Conservation (phyloP, 164 flowering plant genomes). For the Stephania japonica region DNA sequence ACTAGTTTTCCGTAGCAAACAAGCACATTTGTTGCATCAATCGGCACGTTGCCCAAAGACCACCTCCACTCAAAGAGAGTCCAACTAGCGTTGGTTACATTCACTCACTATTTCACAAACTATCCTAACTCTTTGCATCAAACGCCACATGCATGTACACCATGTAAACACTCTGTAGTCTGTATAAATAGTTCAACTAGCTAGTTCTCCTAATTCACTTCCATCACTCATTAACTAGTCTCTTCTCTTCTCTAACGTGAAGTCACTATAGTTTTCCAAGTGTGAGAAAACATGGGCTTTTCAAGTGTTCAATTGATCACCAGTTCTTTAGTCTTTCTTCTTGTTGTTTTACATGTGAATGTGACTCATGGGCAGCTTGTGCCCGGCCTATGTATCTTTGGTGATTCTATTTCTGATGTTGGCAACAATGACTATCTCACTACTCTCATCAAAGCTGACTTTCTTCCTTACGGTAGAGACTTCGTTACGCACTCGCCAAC, state of each 20-base stretch:
- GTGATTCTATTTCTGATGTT: constrained; percentile 80
- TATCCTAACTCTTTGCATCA: too few species aligned
- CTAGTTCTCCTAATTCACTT: neutral
- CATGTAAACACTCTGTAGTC: constrained; percentile 6
- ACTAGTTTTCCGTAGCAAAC: too few species aligned
- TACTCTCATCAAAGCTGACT: constrained; percentile 72
- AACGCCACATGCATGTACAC: too few species aligned
- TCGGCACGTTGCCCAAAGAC: too few species aligned
- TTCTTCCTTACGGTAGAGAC: constrained; percentile 94
- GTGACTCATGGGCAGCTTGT: constrained; percentile 62
- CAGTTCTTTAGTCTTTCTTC: constrained; percentile 15
- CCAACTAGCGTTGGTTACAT: too few species aligned
- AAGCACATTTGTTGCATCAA: too few species aligned
- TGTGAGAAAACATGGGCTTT: constrained; percentile 23
- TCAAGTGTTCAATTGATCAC: constrained; percentile 8
- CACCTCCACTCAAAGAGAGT: too few species aligned
- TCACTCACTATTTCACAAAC: too few species aligned
- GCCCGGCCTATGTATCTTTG: constrained; percentile 72
- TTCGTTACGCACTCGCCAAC: constrained; percentile 63
- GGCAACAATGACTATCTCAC: constrained; percentile 74
- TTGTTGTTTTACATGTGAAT: constrained; percentile 17
- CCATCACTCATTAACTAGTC: constrained; percentile 18
- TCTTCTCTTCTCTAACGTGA: neutral
- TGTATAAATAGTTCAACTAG: neutral
- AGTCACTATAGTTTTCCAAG: neutral